Base-by-base conservation (phyloP, 805 yeast genomes). In the Saccharomycopsis amapae region DNA sequence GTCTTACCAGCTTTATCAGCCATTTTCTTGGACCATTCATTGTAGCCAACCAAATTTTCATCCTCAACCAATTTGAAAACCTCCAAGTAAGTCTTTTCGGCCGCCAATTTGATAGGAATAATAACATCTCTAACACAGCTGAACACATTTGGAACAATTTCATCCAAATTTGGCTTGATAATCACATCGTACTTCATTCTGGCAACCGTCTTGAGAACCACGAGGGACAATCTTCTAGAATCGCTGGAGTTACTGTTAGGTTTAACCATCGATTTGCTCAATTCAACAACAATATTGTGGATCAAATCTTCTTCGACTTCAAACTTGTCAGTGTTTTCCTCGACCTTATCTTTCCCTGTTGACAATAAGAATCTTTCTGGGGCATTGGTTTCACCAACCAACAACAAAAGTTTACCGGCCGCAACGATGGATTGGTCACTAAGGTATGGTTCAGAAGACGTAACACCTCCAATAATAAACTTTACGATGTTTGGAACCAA, bases 41-140 rank as follows among this genome's bases (percentile, higher is more conserved):
- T 73, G 66, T 85, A 87, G 22, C 63, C 59, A 1, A 51, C 62
- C 65, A 73, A 60, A 18, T 69, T 66, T 7, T 66, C 74, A 52
- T 84, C 95, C 23, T 81, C 85, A 26, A 85, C 81, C 55, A 90
- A 67, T 40, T 74, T 69, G 63, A 88, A 82, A 15, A 87, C 59
- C 1, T 85, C 77, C 53, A 89, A 61, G 61, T 75, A 88, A 1
- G 94, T 88, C 66, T 86, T 86, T 62, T 90, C 98, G 5, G 96
- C 96, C 1, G 97, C 96, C 51, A 90, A 71, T 58, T 88, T 89
- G 55, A 90, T 81, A 3, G 98, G 97, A 57, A 90, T 86, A 40
- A 85, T 70, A n/a, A 80, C 72, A 58, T 89, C 96, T 53, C 98
- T 73, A 34, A 90, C 81, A 60, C 93, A 81, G 0, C 81, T 67